These are phyloP conservation scores for Fagus sylvatica DNA, from an alignment of 306 rosid species.

Conservation along the genomic window DNA sequence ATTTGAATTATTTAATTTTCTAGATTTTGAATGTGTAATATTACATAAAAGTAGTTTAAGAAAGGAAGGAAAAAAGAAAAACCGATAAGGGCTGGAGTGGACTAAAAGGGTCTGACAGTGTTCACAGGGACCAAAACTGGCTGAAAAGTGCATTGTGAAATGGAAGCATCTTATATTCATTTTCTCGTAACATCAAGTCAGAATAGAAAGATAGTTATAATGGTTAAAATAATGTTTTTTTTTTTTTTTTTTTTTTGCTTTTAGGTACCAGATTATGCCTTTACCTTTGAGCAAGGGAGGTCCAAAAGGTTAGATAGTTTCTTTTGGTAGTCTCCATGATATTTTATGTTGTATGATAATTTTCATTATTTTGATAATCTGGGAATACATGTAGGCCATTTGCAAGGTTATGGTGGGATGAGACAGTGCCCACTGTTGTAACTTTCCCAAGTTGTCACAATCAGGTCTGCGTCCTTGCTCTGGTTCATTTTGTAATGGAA, in stretches of 20 bases:
- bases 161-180: neutral
- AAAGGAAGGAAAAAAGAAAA: too few relatives aligned
- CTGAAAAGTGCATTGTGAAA: neutral
- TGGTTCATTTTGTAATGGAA: conserved; percentile 10
- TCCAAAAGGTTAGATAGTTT: conserved; percentile 64
- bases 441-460: conserved; percentile 72
- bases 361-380: neutral
- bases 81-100: neutral
- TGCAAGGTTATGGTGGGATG: conserved; percentile 96
- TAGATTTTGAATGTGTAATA: too few relatives aligned
- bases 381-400: conserved; percentile 54
- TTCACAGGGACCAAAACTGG: neutral
- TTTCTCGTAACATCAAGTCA: neutral
- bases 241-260: conserved; percentile 1
- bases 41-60: too few relatives aligned
- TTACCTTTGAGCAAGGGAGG: conserved; percentile 70
- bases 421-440: conserved; percentile 84
- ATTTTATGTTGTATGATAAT: neutral
- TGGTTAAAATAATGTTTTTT: neutral
- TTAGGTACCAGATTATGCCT: conserved; percentile 80
- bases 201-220: neutral
- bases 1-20: neutral
- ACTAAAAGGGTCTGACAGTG: neutral
- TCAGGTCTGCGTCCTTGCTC: conserved; percentile 48
- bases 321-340: neutral